Conservation (phyloP, 1,139 yeast species). For the Yamadazyma atlantica region DNA sequence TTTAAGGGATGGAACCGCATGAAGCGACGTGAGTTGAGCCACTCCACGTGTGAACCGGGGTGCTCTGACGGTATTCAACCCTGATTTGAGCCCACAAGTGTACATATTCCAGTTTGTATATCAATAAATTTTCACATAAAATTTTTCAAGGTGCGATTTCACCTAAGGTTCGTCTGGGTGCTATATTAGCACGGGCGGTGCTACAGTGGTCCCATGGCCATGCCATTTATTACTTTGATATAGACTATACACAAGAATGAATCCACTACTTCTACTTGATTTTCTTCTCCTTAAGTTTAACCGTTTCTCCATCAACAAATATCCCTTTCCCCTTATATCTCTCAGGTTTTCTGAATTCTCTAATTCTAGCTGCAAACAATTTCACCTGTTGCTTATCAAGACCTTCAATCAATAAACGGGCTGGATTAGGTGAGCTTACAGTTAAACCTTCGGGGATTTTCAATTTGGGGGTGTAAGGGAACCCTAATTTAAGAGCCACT, state of each 20-base stretch:
- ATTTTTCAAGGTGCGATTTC: constrained; percentile 3
- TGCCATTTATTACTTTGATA: neutral
- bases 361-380: constrained; percentile 83
- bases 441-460: constrained; percentile 76
- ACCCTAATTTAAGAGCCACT: constrained; percentile 78
- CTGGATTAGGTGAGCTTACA: constrained; percentile 82
- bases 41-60: constrained; percentile 24
- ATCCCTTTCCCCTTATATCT: constrained; percentile 99
- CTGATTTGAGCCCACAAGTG: neutral
- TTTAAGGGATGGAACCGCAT: constrained; percentile 49
- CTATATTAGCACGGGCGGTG: no score
- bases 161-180: no score
- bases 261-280: constrained; percentile 57
- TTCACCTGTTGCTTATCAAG: constrained; percentile 84
- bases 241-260: constrained; percentile 10
- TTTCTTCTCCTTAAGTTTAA: constrained; percentile 87
- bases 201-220: no score
- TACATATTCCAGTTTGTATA: neutral
- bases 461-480: constrained; percentile 64
- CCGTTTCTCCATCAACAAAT: constrained; percentile 86
- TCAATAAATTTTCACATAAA: neutral
- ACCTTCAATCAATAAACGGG: constrained; percentile 84
- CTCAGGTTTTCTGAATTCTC: constrained; percentile 92
- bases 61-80: neutral
- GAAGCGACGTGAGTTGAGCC: constrained; percentile 56